Conservation (phyloP, 306 rosid genomes). For the Lathyrus sativus region DNA sequence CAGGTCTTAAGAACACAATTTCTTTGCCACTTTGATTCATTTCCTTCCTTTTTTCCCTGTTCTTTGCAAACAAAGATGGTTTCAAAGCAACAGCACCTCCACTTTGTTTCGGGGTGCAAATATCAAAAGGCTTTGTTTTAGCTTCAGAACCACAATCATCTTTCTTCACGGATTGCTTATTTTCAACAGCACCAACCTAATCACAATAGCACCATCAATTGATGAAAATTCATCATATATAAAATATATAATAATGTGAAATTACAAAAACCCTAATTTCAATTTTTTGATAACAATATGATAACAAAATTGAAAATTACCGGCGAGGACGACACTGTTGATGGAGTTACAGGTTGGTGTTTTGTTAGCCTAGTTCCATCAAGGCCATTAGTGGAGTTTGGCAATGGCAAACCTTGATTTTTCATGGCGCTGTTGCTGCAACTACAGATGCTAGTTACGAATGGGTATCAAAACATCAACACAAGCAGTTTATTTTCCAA, state of each 20-base stretch:
- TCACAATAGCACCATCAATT: not conserved
- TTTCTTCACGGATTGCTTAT: too few species aligned
- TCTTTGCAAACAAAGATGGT: constrained; percentile 39
- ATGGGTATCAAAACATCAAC: not conserved
- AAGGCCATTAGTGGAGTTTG: not conserved
- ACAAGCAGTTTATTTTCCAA: not conserved
- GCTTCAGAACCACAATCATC: not conserved
- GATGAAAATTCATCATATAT: not conserved
- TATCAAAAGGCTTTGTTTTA: constrained; percentile 47
- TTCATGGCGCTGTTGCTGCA: not conserved
- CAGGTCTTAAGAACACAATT: constrained; percentile 38
- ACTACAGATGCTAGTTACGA: not conserved
- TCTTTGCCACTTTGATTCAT: constrained; percentile 21
- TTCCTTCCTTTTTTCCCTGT: constrained; percentile 55
- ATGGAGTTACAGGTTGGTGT: not conserved
- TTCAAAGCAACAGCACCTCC: constrained; percentile 33
- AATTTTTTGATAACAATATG: not conserved
- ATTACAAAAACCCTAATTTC: not conserved
- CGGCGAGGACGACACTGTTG: not conserved
- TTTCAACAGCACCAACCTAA: constrained; percentile 1
- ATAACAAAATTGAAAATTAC: not conserved
- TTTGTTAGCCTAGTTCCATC: not conserved
- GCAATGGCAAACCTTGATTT: not conserved
- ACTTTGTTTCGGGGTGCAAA: constrained; percentile 47
- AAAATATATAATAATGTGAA: not conserved